Evolutionary conservation across 805 yeast genomes (phyloP).

Genomic region (Dipodascus albidus): DNA sequence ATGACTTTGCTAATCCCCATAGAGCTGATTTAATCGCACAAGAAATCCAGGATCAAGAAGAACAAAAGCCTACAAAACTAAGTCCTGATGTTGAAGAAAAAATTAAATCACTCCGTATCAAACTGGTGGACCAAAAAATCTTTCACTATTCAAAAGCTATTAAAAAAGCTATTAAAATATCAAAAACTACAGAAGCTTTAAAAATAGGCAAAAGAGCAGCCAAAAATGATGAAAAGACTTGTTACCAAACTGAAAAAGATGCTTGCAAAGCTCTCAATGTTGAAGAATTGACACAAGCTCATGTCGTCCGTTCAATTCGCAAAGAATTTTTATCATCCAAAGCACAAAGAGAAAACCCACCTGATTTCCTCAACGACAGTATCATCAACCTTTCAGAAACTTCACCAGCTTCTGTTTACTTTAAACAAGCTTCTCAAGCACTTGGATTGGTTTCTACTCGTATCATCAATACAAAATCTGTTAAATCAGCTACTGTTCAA

Average conservation of each 20-base stretch:
- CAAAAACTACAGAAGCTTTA: constrained; percentile 22
- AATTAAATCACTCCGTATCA: constrained; percentile 15
- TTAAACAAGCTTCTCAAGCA: constrained; percentile 2
- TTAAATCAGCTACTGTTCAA: constrained; percentile 10
- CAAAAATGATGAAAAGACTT: constrained; percentile 8
- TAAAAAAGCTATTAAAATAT: constrained; percentile 23
- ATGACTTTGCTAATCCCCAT: constrained; percentile 7
- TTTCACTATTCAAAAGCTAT: constrained; percentile 19
- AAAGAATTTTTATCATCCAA: constrained; percentile 11
- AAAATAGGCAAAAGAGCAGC: constrained; percentile 21
- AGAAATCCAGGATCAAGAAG: constrained; percentile 4
- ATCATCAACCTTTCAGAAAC: constrained; percentile 3
- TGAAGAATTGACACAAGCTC: constrained; percentile 11
- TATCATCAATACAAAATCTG: constrained; percentile 7
- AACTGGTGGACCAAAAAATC: constrained; percentile 22
- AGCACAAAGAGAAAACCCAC: constrained; percentile 6
- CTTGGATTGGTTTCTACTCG: constrained; percentile 2
- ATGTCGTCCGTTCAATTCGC: constrained; percentile 8
- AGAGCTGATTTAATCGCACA: background rate
- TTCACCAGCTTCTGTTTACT: constrained; percentile 2
- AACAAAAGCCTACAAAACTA: constrained; percentile 3
- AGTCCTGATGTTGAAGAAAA: constrained; percentile 4
- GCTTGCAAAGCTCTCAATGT: constrained; percentile 14
- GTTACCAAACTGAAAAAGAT: constrained; percentile 13
- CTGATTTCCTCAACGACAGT: constrained; percentile 5